These are phyloP conservation scores for Lanmaoa rubissima DNA, from an alignment of 768 basidiomycete genomes.

Conservation along the genomic window DNA sequence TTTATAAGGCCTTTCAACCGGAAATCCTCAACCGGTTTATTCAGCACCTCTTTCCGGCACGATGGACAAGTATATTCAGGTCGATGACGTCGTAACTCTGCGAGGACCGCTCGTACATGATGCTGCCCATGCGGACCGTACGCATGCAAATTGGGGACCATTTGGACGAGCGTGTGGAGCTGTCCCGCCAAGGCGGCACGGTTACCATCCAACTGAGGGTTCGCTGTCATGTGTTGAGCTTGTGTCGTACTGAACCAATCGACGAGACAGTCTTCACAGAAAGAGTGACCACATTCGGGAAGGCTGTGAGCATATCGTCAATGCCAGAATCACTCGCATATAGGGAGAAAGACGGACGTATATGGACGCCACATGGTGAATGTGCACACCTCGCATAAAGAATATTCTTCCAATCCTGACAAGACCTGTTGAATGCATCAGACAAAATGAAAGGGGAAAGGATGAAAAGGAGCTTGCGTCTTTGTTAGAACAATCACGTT, in stretches of 20 bases:
- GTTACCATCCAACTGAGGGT: constrained; percentile 45
- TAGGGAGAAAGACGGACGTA: constrained; percentile 42
- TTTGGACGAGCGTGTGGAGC: constrained; percentile 18
- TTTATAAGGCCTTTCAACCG: constrained; percentile 56
- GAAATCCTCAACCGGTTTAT: constrained; percentile 58
- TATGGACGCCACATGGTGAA: constrained; percentile 64
- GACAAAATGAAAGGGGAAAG: background rate
- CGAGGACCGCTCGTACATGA: constrained; percentile 20
- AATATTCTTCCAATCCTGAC: constrained; percentile 49
- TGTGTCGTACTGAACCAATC: constrained; percentile 53
- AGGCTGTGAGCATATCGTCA: constrained; percentile 40
- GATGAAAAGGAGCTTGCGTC: constrained; percentile 2
- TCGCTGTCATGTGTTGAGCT: constrained; percentile 43
- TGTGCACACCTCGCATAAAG: constrained; percentile 66
- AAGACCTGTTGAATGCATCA: constrained; percentile 34
- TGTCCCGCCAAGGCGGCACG: constrained; percentile 21
- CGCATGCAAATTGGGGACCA: constrained; percentile 21
- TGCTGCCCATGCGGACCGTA: constrained; percentile 15
- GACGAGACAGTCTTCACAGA: constrained; percentile 59
- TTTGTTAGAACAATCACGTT: constrained; percentile 8
- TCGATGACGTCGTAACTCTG: constrained; percentile 28
- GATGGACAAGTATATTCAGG: constrained; percentile 68
- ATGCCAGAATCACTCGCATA: background rate
- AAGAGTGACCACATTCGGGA: constrained; percentile 66
- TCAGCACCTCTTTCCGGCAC: constrained; percentile 51